phyloP scores from a whole-genome alignment of 2,329 filamentous ascomycete species.

The Monilinia aucupariae region DNA sequence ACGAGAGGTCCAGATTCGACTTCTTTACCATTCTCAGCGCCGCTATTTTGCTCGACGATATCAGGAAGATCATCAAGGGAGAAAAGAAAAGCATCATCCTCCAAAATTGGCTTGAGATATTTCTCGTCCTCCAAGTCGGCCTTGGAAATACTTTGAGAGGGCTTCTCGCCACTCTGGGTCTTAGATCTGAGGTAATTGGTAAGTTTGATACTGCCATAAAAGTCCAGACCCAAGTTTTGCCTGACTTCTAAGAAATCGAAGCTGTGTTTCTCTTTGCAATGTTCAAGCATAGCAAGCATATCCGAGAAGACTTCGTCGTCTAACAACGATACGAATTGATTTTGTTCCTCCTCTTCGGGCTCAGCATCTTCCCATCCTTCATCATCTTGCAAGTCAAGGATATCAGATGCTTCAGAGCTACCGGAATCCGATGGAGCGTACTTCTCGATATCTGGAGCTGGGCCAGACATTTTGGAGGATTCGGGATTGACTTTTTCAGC shows the following conservation, averaged over 20 bases:
- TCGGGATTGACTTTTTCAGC: not conserved
- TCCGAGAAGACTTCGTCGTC: slow-evolving; percentile 61
- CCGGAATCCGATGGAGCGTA: slow-evolving; percentile 33
- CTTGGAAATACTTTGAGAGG: slow-evolving; percentile 47
- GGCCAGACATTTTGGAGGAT: slow-evolving; percentile 23
- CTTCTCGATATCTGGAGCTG: slow-evolving; percentile 19
- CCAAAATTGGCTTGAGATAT: slow-evolving; percentile 76
- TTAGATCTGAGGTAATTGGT: slow-evolving; percentile 60
- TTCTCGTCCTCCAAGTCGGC: slow-evolving; percentile 68
- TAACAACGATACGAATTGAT: slow-evolving; percentile 62
- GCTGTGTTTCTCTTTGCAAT: slow-evolving; percentile 59
- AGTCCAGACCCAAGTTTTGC: slow-evolving; percentile 58
- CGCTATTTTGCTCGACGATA: slow-evolving; percentile 33
- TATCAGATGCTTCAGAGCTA: slow-evolving; percentile 40
- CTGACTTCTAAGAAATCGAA: slow-evolving; percentile 63
- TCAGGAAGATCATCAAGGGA: slow-evolving; percentile 73
- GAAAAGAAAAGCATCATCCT: slow-evolving; percentile 86
- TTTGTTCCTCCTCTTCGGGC: slow-evolving; percentile 52
- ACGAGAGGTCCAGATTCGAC: slow-evolving; percentile 29
- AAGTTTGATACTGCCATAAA: slow-evolving; percentile 66
- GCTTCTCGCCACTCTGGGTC: slow-evolving; percentile 41
- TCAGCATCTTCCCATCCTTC: slow-evolving; percentile 56
- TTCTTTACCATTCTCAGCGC: slow-evolving; percentile 28
- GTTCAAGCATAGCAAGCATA: slow-evolving; percentile 58
- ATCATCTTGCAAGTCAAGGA: slow-evolving; percentile 40